phyloP scores from a whole-genome alignment of 495 filamentous ascomycete genomes.

The Copromyces sp. region DNA sequence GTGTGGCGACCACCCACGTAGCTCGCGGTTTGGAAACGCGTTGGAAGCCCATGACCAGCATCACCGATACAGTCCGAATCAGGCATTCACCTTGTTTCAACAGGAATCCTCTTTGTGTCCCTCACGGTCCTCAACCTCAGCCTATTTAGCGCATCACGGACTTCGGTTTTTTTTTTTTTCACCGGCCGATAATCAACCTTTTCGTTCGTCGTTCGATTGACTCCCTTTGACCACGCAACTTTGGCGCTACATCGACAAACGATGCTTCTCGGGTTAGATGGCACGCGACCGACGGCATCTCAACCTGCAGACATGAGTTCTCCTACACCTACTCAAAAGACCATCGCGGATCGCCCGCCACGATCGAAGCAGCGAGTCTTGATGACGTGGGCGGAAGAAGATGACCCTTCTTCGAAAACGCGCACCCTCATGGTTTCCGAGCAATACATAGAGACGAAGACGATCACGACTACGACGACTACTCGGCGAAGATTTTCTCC shows the following conservation, averaged over 20 bases:
- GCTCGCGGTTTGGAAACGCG: not conserved
- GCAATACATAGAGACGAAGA: conserved; percentile 52
- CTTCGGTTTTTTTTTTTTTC: not conserved
- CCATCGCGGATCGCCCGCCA: conserved; percentile 29
- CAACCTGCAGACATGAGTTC: conserved; percentile 11
- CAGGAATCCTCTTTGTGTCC: not conserved
- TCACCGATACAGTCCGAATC: not conserved
- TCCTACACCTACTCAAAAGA: conserved; percentile 14
- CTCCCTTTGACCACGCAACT: not conserved
- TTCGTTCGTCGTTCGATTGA: not conserved
- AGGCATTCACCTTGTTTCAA: not conserved
- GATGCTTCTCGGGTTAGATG: not conserved
- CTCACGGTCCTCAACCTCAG: not conserved
- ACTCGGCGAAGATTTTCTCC: conserved; percentile 86
- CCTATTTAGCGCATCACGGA: not conserved
- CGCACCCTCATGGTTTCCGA: conserved; percentile 39
- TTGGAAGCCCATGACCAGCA: not conserved
- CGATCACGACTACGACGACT: conserved; percentile 86
- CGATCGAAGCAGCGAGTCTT: conserved; percentile 37
- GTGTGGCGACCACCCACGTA: not conserved
- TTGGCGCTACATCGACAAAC: not conserved
- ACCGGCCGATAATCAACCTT: not conserved
- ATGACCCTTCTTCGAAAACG: conserved; percentile 21
- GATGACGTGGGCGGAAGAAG: conserved; percentile 36
- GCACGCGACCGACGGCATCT: not conserved